These are phyloP conservation scores for Fusarium algeriense DNA, from an alignment of 2,329 filamentous ascomycete species.

Conservation along the genomic window DNA sequence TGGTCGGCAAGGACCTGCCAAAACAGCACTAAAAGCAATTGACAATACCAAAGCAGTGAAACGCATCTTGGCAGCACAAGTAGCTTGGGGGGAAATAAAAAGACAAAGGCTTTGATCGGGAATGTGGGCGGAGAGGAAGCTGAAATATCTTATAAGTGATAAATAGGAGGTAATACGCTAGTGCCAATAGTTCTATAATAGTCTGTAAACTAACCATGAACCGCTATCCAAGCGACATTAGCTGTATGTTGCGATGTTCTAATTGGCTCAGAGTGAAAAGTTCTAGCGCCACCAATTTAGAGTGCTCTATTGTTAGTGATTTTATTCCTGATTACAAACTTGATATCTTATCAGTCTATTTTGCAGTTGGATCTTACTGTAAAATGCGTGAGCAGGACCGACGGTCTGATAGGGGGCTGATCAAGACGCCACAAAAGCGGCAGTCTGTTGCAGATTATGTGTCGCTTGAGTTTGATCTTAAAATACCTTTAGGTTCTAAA, in stretches of 20 bases:
- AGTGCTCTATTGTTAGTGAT: no score
- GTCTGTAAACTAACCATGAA: not conserved
- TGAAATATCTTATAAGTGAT: not conserved
- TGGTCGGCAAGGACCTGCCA: not conserved
- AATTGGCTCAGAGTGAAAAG: not conserved
- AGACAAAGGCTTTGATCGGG: no score
- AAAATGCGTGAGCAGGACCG: no score
- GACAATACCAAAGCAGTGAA: not conserved
- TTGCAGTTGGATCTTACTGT: no score
- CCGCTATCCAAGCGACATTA: not conserved
- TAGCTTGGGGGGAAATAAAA: not conserved
- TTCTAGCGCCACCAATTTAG: no score
- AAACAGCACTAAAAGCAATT: not conserved
- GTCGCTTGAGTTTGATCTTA: no score
- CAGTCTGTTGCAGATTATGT: no score
- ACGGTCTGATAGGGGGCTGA: no score
- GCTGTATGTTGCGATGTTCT: not conserved
- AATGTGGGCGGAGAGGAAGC: not conserved
- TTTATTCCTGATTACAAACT: no score
- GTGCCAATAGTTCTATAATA: not conserved
- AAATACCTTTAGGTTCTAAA: no score
- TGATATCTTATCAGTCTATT: no score
- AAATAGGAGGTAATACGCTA: not conserved
- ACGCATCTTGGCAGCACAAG: not conserved
- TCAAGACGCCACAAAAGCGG: no score